Percentiles rank a stretch among this genome's conserved stretches.
These are phyloP conservation scores for Phoma sp. DNA, from an alignment of 2,329 filamentous ascomycete species.

Conservation along the genomic window DNA sequence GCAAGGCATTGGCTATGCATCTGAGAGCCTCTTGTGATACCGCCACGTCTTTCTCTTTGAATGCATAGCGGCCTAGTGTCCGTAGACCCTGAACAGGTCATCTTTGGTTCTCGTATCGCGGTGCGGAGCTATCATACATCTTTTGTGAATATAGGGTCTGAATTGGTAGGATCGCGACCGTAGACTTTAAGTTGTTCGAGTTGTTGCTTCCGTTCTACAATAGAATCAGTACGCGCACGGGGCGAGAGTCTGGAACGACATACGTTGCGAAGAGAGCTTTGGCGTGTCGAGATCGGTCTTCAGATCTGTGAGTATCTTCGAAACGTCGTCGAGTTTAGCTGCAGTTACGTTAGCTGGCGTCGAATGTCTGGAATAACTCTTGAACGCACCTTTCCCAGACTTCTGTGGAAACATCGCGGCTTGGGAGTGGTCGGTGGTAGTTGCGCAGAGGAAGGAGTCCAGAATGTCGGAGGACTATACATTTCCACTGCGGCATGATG, in stretches of 20 bases:
- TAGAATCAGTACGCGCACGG: neutral
- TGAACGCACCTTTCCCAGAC: slow-evolving; percentile 28
- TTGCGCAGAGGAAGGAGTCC: neutral
- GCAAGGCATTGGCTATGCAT: slow-evolving; percentile 83
- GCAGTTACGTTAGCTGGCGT: slow-evolving; percentile 16
- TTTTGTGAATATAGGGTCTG: slow-evolving; percentile 84
- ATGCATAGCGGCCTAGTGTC: slow-evolving; percentile 74
- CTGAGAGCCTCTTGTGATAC: slow-evolving; percentile 75
- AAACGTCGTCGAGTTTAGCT: slow-evolving; percentile 74
- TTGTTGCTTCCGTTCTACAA: slow-evolving; percentile 64
- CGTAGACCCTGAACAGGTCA: slow-evolving; percentile 68
- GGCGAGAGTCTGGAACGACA: slow-evolving; percentile 25
- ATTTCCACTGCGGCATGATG: slow-evolving; percentile 12
- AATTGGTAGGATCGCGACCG: slow-evolving; percentile 72
- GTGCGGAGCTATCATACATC: slow-evolving; percentile 58
- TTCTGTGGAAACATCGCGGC: slow-evolving; percentile 8
- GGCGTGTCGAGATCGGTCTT: slow-evolving; percentile 66
- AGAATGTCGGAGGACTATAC: slow-evolving; percentile 5
- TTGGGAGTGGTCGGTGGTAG: neutral
- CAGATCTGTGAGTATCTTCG: slow-evolving; percentile 66
- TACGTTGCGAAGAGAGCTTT: slow-evolving; percentile 66
- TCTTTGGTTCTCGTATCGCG: slow-evolving; percentile 9
- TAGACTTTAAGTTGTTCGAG: slow-evolving; percentile 75
- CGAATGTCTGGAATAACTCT: no score
- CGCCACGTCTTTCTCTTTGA: slow-evolving; percentile 67